Conservation (phyloP, 306 rosid species). For the Lithocarpus polystachyus region DNA sequence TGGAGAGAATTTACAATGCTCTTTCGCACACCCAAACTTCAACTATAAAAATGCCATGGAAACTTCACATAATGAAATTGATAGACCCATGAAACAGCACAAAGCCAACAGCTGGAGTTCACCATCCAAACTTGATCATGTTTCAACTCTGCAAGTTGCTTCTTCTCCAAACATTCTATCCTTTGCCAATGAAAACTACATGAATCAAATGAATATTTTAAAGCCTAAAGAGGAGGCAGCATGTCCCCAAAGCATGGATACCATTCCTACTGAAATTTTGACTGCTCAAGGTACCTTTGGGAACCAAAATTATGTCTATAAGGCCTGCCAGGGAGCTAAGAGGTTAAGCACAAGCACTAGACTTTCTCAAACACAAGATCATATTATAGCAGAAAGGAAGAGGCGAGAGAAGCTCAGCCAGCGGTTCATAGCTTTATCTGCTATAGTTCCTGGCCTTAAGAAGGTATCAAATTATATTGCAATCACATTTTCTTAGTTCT, state of each 20-base stretch:
- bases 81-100: slow-evolving; percentile 50
- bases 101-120: slow-evolving; percentile 51
- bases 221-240: slow-evolving; percentile 66
- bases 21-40: slow-evolving; percentile 38
- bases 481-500: background rate
- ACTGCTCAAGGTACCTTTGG: slow-evolving; percentile 41
- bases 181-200: slow-evolving; percentile 40
- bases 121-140: slow-evolving; percentile 22
- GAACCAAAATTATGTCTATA: slow-evolving; percentile 38
- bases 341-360: slow-evolving; percentile 39
- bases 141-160: slow-evolving; percentile 34
- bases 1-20: slow-evolving; percentile 59
- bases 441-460: slow-evolving; percentile 87
- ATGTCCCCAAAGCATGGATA: slow-evolving; percentile 30
- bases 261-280: slow-evolving; percentile 42
- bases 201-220: slow-evolving; percentile 46
- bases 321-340: slow-evolving; percentile 38
- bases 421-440: slow-evolving; percentile 82
- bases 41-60: slow-evolving; percentile 41
- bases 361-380: slow-evolving; percentile 68
- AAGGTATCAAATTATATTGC: slow-evolving; percentile 46
- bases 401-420: slow-evolving; percentile 92
- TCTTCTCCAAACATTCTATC: slow-evolving; percentile 49
- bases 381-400: slow-evolving; percentile 81
- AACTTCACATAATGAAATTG: slow-evolving; percentile 25